Base-by-base conservation (phyloP, 2,329 filamentous ascomycete genomes). In the Microcyclospora tardicrescens region DNA sequence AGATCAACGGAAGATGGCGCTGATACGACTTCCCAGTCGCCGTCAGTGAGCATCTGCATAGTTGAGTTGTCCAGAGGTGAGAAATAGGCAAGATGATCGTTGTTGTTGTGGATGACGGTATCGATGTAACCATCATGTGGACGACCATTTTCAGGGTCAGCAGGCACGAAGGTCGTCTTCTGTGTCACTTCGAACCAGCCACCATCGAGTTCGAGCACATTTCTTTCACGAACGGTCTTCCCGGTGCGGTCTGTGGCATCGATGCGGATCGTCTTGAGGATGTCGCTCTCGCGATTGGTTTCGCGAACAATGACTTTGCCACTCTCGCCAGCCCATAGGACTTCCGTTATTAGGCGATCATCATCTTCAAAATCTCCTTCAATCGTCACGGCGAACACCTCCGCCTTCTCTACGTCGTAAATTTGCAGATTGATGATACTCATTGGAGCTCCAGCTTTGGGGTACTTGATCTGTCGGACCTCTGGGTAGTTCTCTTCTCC, bases 121-220 rank as follows among this genome's bases (percentile, higher is more conserved):
- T 98, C 91, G 44, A 98, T 79, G 54, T 98, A 98, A 15, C 91
- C 91, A 59, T 95, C 86, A 5, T 89, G 62, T 2, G 74, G 68
- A 28, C 58, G 47, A 11, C 83, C 84, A 45, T 83, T 84, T 10
- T 64, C 60, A 15, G 81, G 73, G 57, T 95, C 84, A 3, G 85
- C 83, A 2, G 91, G 91, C 41, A 98, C 79, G 55, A 81, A 96
- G 11, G 69, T 77, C 3, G 87, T 94, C 32, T 80, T 75, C 52
- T 94, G 81, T 1, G 85, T 84, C 32, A 94, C 84, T 62, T 98
- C 91, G 52, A 95, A 89, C 91, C 91, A 98, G 28, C 91, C 93
- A 15, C 87, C 87, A 58, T 98, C 91, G n/a, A 95, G 69, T 41
- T 80, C 71, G 47, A 77, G 75, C 35, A 95, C 77, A 58, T 98